phyloP scores from a whole-genome alignment of 192 early-diverging fungal genomes.

The Allomyces javanicus region DNA sequence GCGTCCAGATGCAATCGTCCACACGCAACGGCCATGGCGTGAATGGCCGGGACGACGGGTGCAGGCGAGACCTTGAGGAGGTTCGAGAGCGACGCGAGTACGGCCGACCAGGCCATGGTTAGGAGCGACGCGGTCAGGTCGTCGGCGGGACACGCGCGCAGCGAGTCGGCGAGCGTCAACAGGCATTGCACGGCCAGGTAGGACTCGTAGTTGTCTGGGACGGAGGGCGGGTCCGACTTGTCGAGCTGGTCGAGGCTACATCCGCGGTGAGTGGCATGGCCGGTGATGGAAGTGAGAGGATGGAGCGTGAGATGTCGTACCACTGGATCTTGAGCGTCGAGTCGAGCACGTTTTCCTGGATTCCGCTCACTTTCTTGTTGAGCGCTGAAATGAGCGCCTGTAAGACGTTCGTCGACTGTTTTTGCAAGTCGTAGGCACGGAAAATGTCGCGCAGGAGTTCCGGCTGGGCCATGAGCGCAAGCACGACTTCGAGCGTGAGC shows the following conservation, averaged over 20 bases:
- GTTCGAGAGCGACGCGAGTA: too few species aligned
- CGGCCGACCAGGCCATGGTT: too few species aligned
- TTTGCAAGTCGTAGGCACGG: constrained; percentile 51
- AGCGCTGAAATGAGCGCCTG: constrained; percentile 11
- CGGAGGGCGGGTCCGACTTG: constrained; percentile 66
- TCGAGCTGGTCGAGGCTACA: constrained; percentile 70
- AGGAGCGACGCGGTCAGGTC: constrained; percentile 5
- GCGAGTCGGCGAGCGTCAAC: constrained; percentile 21
- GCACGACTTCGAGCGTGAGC: constrained; percentile 60
- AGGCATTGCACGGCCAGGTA: constrained; percentile 56
- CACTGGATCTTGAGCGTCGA: too few species aligned
- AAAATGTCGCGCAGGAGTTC: constrained; percentile 47
- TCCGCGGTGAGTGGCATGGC: too few species aligned
- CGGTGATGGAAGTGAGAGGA: too few species aligned
- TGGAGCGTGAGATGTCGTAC: too few species aligned
- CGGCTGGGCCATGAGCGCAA: constrained; percentile 38
- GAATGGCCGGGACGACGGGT: background rate
- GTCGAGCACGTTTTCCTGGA: too few species aligned
- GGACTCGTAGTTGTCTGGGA: constrained; percentile 77
- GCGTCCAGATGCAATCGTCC: background rate
- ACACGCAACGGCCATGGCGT: background rate
- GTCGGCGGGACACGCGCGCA: constrained; percentile 7
- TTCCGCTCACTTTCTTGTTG: too few species aligned
- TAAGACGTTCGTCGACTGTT: constrained; percentile 53
- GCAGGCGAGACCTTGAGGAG: too few species aligned